Conservation (phyloP, 2,329 filamentous ascomycete species). For the Didymella exigua region DNA sequence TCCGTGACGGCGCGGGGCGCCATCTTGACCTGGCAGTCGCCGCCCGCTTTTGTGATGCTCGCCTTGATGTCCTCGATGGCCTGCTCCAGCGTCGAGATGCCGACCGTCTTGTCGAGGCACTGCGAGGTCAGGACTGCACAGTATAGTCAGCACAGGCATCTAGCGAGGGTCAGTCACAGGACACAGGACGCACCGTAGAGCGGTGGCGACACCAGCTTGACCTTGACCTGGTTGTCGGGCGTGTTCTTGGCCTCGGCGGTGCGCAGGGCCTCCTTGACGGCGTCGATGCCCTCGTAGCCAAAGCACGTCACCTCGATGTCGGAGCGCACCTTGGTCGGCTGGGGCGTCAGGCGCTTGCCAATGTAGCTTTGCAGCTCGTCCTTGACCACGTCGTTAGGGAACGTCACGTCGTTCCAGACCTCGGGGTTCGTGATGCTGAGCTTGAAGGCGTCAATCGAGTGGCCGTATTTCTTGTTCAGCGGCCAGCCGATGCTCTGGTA, state of each 20-base stretch:
- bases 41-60: conserved; percentile 78
- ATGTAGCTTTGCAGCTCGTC: conserved; percentile 95
- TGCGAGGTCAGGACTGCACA: conserved; percentile 87
- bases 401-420: conserved; percentile 91
- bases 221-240: conserved; percentile 91
- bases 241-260: conserved; percentile 94
- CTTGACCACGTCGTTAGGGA: conserved; percentile 82
- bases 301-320: conserved; percentile 75
- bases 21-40: conserved; percentile 91
- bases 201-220: conserved; percentile 96
- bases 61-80: conserved; percentile 85
- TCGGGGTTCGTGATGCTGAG: conserved; percentile 98
- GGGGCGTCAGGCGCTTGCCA: conserved; percentile 92
- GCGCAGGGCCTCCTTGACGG: conserved; percentile 90
- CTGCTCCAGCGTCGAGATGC: conserved; percentile 83
- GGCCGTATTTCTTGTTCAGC: conserved; percentile 95
- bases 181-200: conserved; percentile 64
- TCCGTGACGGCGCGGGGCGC: conserved; percentile 98
- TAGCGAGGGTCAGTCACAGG: no score
- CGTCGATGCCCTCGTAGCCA: conserved; percentile 97
- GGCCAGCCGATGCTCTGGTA: conserved; percentile 98
- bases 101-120: conserved; percentile 88
- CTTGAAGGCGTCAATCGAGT: conserved; percentile 98
- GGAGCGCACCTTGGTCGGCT: conserved; percentile 98
- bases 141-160: conserved; percentile 21